Percentiles rank a stretch among this genome's conserved stretches.
These are phyloP conservation scores for Globisporangium apiculatum DNA, from an alignment of 352 stramenopile species.

Conservation along the genomic window DNA sequence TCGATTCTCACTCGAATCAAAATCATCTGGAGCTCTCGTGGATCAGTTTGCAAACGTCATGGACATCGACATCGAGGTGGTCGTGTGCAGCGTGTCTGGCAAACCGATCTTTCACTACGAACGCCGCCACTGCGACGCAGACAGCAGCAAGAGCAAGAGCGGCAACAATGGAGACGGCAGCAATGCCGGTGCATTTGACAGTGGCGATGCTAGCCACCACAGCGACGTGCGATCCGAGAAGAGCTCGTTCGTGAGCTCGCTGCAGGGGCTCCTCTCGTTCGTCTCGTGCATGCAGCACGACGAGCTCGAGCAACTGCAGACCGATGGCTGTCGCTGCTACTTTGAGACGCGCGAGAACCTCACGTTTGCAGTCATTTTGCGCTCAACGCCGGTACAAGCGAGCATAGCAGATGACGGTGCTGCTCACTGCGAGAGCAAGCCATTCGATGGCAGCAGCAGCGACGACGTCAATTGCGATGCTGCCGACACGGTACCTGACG, in stretches of 20 bases:
- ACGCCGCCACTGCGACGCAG: slow-evolving; percentile 9
- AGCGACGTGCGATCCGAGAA: slow-evolving; percentile 12
- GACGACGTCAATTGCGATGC: not conserved
- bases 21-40: no score
- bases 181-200: no score
- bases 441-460: not conserved
- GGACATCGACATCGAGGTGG: slow-evolving; percentile 33
- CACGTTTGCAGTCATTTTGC: slow-evolving; percentile 48
- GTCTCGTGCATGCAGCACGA: slow-evolving; percentile 48
- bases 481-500: slow-evolving; percentile 5
- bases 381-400: not conserved
- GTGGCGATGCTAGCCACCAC: not conserved
- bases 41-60: no score
- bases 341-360: slow-evolving; percentile 46
- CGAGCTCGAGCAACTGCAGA: slow-evolving; percentile 44
- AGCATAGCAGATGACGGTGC: not conserved
- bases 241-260: slow-evolving; percentile 50
- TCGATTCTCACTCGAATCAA: no score
- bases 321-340: slow-evolving; percentile 25
- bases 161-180: not conserved
- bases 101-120: slow-evolving; percentile 53
- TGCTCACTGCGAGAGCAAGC: not conserved
- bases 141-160: slow-evolving; percentile 3
- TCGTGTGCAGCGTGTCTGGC: slow-evolving; percentile 49
- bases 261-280: slow-evolving; percentile 61